Base-by-base conservation (phyloP, 2,329 filamentous ascomycete species). In the Talaromyces sp. region DNA sequence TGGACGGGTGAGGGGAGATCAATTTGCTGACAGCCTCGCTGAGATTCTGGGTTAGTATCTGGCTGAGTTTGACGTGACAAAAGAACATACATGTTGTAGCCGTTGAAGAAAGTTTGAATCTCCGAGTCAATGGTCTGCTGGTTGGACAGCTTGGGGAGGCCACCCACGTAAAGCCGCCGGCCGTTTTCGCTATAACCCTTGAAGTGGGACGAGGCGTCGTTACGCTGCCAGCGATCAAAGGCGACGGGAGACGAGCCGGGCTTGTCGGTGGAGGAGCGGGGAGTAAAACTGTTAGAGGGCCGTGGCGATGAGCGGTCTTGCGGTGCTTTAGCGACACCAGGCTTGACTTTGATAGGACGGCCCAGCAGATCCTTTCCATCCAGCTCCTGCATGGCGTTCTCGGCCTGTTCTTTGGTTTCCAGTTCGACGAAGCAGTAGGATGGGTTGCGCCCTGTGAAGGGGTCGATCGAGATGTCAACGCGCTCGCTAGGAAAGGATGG, bases 371-470 rank as follows among this genome's bases (percentile, higher is more conserved):
- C 75, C 22, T 77, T 78, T 19, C 82, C 82, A 60, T 84, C 78
- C 51, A 91, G 75, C 13, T 81, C 77, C n/a, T 73, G 69, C 71
- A 90, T 84, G 1, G 85, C 86, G 1, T 72, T 72, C 4, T 84
- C 78, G 3, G 88, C 88, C 32, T 84, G 78, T 30, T 84, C 83
- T 53, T 80, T 80, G 54, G 79, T 81, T 53, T 74, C 73, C 61
- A 91, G 84, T 68, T 91, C 88, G 53, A 91, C 84, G 67, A 92
- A 91, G 76, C 88, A 91, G 75, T 90, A 91, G 42, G 86, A 88
- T 0, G 88, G 88, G 71, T 91, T 91, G 52, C 88, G 81, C 47
- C 82, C 84, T 32, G 84, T 88, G 72, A 88, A 85, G 1, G 86
- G 83, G 68, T 91, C 88, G 58, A 88, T 81, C 0, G 86, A 87